Base-by-base conservation (phyloP, 441 rosid species). In the Populus hybrid region DNA sequence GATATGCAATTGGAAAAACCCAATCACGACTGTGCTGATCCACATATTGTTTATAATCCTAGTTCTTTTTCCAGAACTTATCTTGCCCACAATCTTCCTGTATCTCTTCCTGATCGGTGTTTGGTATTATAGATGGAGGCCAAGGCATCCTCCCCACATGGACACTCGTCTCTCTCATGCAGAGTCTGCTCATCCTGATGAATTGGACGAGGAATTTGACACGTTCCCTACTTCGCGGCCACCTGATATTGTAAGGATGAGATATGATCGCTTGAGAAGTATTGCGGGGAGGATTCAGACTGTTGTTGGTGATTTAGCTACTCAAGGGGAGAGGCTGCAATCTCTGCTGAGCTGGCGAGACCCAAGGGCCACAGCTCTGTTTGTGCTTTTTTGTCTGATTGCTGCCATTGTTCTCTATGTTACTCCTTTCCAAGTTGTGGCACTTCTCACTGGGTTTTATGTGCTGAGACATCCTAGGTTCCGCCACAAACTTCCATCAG, bases 281-380 rank as follows among this genome's bases (percentile, higher is more conserved):
- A n/a, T n/a, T n/a, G n/a, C n/a, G n/a, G n/a, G n/a, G n/a, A n/a
- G n/a, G n/a, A n/a, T n/a, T n/a, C n/a, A n/a, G n/a, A n/a, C n/a
- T n/a, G n/a, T n/a, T n/a, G n/a, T n/a, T n/a, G n/a, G n/a, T n/a
- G 99, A 96, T 87, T 83, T 96, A 70, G 99, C 98, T 28, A 93
- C 98, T 2, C 99, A 94, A 73, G 99, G 99, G 74, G 99, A 96
- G 81, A 90, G 99, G 86, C 77, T 96, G 33, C 98, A 94, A 77
- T 90, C 99, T 31, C 68, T 96, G 74, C 90, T 96, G 28, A 96
- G 98, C 89, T 94, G 99, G 99, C 88, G 99, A 66, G 99, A 96
- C 79, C 99, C 99, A 0, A 90, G 98, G 77, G 99, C 99, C 3
- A 90, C 98, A 0, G 88, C 95, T 0, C 87, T 95, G 14, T 94